Percentiles rank a stretch among this genome's conserved stretches.
Conservation (phyloP, 768 basidiomycete genomes). For the Crepidotus variabilis region DNA sequence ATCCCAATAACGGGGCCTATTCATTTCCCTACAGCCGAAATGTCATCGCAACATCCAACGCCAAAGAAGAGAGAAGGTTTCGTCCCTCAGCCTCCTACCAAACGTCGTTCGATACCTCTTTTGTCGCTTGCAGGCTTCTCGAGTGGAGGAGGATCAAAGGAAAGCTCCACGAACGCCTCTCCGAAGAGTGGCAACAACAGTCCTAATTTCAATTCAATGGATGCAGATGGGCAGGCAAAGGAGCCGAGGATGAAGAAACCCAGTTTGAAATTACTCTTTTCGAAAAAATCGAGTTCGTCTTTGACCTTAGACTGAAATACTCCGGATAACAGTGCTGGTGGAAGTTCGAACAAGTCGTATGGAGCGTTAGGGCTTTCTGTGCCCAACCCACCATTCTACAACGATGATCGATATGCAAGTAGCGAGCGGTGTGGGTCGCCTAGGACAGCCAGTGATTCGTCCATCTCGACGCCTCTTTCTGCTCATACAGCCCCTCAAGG, state of each 20-base stretch:
- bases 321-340: neutral
- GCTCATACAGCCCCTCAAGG: constrained; percentile 57
- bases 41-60: constrained; percentile 24
- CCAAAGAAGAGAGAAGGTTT: constrained; percentile 14
- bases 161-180: constrained; percentile 9
- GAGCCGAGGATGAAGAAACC: constrained; percentile 55
- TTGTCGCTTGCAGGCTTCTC: constrained; percentile 35
- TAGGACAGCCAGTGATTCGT: constrained; percentile 42
- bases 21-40: constrained; percentile 42
- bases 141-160: constrained; percentile 11
- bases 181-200: constrained; percentile 20
- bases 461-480: constrained; percentile 47
- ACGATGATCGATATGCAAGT: constrained; percentile 7
- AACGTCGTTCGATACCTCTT: constrained; percentile 35
- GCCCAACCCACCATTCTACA: constrained; percentile 13
- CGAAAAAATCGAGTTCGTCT: constrained; percentile 57
- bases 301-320: constrained; percentile 20
- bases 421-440: constrained; percentile 24
- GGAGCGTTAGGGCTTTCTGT: constrained; percentile 9
- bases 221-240: constrained; percentile 26
- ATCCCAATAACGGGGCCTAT: constrained; percentile 28
- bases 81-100: constrained; percentile 16
- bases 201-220: constrained; percentile 4
- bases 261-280: constrained; percentile 64
- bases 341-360: constrained; percentile 14